Evolutionary conservation across 345 rosid species (phyloP).

Genomic region (Rubroshorea leprosula): DNA sequence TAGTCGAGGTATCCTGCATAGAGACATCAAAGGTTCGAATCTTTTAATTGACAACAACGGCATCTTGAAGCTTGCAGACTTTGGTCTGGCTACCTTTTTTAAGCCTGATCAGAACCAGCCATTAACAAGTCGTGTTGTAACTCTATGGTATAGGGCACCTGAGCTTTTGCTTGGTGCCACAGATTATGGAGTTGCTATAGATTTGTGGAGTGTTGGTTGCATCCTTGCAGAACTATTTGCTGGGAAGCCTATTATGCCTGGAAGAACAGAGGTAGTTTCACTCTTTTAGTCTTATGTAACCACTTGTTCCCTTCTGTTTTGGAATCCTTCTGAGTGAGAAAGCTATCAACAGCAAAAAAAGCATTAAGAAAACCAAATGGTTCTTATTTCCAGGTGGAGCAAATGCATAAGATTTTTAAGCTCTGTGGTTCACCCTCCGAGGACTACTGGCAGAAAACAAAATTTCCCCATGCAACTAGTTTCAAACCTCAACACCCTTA

Average conservation of each 20-base stretch:
- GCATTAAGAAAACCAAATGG: not conserved
- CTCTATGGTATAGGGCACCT: constrained; percentile 96
- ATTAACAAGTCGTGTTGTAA: constrained; percentile 85
- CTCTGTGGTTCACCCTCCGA: constrained; percentile 88
- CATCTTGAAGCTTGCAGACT: constrained; percentile 86
- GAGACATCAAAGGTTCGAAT: constrained; percentile 94
- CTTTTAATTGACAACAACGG: constrained; percentile 67
- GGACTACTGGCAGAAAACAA: constrained; percentile 68
- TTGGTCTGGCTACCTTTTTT: constrained; percentile 68
- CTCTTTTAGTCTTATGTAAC: too few species aligned
- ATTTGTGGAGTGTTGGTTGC: constrained; percentile 92
- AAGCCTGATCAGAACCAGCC: constrained; percentile 51
- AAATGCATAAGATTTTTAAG: constrained; percentile 92
- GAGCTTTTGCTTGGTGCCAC: constrained; percentile 96
- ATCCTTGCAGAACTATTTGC: constrained; percentile 77
- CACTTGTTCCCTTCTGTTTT: too few species aligned
- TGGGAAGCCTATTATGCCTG: constrained; percentile 93
- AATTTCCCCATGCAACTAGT: constrained; percentile 63
- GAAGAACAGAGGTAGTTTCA: constrained; percentile 96
- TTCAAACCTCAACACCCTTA: constrained; percentile 71
- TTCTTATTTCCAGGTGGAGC: constrained; percentile 62
- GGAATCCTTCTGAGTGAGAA: too few species aligned
- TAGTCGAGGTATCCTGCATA: constrained; percentile 68
- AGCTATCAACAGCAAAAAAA: too few species aligned
- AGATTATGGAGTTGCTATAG: constrained; percentile 70